A percentile compares a stretch with the other conserved stretches of the same genome.
phyloP scores from a whole-genome alignment of 176 grass and related monocot genomes.

The Carex cristatella region DNA sequence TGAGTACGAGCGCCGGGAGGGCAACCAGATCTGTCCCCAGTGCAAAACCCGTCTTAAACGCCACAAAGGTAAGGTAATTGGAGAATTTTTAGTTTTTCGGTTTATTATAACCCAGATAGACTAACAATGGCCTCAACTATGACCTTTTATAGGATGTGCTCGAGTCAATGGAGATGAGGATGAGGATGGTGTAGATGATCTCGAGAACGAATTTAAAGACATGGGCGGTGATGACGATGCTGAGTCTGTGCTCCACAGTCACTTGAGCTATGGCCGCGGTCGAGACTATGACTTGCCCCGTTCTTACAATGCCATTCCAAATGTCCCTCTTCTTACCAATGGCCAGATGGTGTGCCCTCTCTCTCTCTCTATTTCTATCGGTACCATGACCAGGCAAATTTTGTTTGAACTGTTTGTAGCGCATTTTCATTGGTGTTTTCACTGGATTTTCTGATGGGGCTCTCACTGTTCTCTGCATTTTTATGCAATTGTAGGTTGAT shows the following conservation, averaged over 20 bases:
- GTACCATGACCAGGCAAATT: not conserved
- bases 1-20: conserved; percentile 43
- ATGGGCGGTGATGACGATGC: conserved; percentile 42
- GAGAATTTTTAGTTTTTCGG: not conserved
- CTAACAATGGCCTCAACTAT: not conserved
- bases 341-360: conserved; percentile 64
- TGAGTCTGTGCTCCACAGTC: conserved; percentile 50
- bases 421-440: not conserved
- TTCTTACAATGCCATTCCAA: conserved; percentile 36
- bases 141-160: conserved; percentile 38
- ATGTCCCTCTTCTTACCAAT: conserved; percentile 81
- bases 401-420: not conserved
- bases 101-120: not conserved
- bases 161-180: conserved; percentile 77
- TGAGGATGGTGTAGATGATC: conserved; percentile 76
- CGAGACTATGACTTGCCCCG: conserved; percentile 30
- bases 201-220: conserved; percentile 75
- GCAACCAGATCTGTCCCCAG: conserved; percentile 46
- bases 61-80: conserved; percentile 33
- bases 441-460: conserved; percentile 1
- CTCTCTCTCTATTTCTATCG: not conserved
- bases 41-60: conserved; percentile 58
- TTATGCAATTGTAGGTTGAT: conserved; percentile 51
- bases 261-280: conserved; percentile 74
- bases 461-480: not conserved